A percentile compares a stretch with the other conserved stretches of the same genome.
Conservation (phyloP, 108 stramenopile species). For the Conticribra guillardii region DNA sequence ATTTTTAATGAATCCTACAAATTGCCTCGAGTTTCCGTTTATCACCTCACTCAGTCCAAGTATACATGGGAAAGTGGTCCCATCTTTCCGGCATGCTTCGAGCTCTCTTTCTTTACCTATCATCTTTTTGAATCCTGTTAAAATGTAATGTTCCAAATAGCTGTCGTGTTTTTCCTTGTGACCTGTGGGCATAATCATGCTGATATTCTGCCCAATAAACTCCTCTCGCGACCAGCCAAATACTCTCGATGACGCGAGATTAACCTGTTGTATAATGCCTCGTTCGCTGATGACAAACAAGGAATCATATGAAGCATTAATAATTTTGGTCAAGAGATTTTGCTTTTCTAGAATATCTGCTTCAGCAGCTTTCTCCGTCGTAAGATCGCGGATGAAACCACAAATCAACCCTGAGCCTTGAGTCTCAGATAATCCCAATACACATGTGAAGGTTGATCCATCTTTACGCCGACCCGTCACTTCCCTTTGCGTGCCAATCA, state of each 20-base stretch:
- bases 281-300: too few relatives aligned
- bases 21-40: constrained; percentile 18
- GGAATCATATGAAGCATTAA: too few relatives aligned
- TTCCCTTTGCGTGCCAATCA: too few relatives aligned
- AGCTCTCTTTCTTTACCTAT: constrained; percentile 34
- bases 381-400: constrained; percentile 48
- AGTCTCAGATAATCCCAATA: constrained; percentile 30
- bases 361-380: constrained; percentile 13
- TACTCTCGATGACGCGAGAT: constrained; percentile 1
- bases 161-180: constrained; percentile 29
- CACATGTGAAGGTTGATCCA: constrained; percentile 33
- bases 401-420: constrained; percentile 36
- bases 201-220: constrained; percentile 48
- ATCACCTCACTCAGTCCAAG: constrained; percentile 39
- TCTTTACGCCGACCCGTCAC: constrained; percentile 33
- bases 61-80: constrained; percentile 44
- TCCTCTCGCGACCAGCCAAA: constrained; percentile 43
- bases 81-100: constrained; percentile 27
- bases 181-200: constrained; percentile 37
- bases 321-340: too few relatives aligned
- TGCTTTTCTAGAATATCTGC: constrained; percentile 10
- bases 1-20: constrained; percentile 35
- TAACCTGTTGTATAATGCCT: too few relatives aligned
- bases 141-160: constrained; percentile 21
- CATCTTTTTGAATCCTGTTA: constrained; percentile 35